Evolutionary conservation across 1,284 basidiomycete genomes (phyloP).

Genomic region (Ustilago vetiveriae): DNA sequence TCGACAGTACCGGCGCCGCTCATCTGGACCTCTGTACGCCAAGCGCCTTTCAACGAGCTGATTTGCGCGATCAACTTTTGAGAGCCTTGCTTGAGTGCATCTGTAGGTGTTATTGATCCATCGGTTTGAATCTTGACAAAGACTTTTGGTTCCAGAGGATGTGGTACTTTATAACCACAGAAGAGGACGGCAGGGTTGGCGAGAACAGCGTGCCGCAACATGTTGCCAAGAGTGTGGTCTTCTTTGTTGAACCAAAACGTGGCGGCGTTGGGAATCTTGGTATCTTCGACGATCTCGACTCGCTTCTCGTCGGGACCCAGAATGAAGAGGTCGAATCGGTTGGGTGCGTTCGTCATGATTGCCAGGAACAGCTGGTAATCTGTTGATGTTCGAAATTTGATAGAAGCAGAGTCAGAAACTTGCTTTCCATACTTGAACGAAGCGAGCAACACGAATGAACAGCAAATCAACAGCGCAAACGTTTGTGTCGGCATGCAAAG

Average conservation of each 20-base stretch:
- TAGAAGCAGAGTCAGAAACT: no score
- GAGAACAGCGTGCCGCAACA: constrained; percentile 78
- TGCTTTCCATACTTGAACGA: no score
- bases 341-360: constrained; percentile 78
- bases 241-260: constrained; percentile 94
- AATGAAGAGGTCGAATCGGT: constrained; percentile 89
- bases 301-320: constrained; percentile 91
- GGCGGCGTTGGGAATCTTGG: constrained; percentile 95
- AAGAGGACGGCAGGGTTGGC: constrained; percentile 73
- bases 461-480: background rate
- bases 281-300: constrained; percentile 90
- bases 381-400: background rate
- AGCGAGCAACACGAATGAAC: no score
- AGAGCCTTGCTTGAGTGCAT: constrained; percentile 84
- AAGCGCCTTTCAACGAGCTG: constrained; percentile 69
- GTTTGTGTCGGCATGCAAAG: constrained; percentile 1
- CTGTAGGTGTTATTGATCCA: constrained; percentile 82
- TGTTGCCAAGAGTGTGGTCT: constrained; percentile 95
- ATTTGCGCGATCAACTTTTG: constrained; percentile 82
- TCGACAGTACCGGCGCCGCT: constrained; percentile 47
- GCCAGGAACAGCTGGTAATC: no score
- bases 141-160: constrained; percentile 93
- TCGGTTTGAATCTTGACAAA: constrained; percentile 95
- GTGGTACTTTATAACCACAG: constrained; percentile 96
- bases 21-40: constrained; percentile 70